Base-by-base conservation (phyloP, 805 yeast genomes). In the Candida awuae region DNA sequence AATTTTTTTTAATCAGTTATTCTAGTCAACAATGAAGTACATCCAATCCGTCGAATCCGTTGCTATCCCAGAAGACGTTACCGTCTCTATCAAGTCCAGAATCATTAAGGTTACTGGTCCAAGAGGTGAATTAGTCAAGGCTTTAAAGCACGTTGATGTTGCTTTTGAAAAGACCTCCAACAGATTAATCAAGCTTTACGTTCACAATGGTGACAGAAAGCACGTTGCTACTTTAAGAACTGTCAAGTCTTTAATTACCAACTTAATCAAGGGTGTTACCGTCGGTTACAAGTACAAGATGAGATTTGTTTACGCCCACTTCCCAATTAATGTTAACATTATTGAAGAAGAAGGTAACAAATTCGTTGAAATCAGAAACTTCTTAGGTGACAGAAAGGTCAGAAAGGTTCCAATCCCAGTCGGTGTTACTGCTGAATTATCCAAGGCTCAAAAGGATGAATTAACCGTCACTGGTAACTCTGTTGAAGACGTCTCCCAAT, bases 291-390 rank as follows among this genome's bases (percentile, higher is more conserved):
- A 84, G 75, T 92, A 92, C 92, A 92, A 92, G 84, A 83, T 92
- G 97, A 87, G 97, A 80, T 88, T 86, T 71, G 98, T 92, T 53
- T 94, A 90, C 68, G 99, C 98, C 81, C 98, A 92, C 85, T 92
- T 92, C 95, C 99, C 98, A 70, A 92, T 94, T 74, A 92, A 92
- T 74, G 96, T 92, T 57, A 90, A 88, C 77, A 69, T 87, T 56
- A 66, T 84, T 65, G 85, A 84, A 54, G 73, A 75, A 61, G 90
- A 90, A 44, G 85, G 84, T 56, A 59, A 66, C 38, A 70, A 75
- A 51, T 77, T 62, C 62, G 83, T 90, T 59, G 97, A 92, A 77
- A 88, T 92, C 77, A 88, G 97, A 85, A 92, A 92, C 79, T 92
- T 85, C 83, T 81, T 92, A 73, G 98, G 98, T 75, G 97, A 92